Evolutionary conservation across 352 stramenopile species (phyloP).

Genomic region (Achlya hypogyna): DNA sequence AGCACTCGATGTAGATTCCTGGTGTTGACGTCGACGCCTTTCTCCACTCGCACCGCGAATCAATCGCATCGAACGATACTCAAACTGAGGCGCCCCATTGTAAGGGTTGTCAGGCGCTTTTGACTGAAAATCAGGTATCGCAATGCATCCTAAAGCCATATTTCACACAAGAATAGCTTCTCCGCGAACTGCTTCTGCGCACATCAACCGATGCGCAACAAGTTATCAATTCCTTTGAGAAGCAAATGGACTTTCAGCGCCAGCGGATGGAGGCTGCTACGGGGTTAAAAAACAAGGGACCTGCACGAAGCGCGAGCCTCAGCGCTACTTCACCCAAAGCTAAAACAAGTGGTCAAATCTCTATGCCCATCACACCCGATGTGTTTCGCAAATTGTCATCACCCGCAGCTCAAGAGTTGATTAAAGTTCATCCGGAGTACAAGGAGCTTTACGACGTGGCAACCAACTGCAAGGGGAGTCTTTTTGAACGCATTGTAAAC

Average conservation of each 20-base stretch:
- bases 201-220: slow-evolving; percentile 16
- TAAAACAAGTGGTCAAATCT: background rate
- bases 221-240: slow-evolving; percentile 18
- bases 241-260: slow-evolving; percentile 17
- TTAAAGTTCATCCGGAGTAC: slow-evolving; percentile 18
- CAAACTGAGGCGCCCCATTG: background rate
- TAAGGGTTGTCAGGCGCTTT: slow-evolving; percentile 14
- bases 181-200: slow-evolving; percentile 10
- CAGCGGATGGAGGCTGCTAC: background rate
- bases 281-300: slow-evolving; percentile 15
- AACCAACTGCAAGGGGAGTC: slow-evolving; percentile 6
- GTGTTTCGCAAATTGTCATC: slow-evolving; percentile 18
- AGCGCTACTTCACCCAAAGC: background rate
- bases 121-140: slow-evolving; percentile 16
- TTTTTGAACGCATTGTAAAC: slow-evolving; percentile 15
- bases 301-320: background rate
- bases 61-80: background rate
- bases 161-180: background rate
- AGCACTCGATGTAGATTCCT: background rate
- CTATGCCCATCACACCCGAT: slow-evolving; percentile 11
- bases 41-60: background rate
- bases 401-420: slow-evolving; percentile 8
- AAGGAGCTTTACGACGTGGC: slow-evolving; percentile 20
- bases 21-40: background rate
- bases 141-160: background rate